Conservation (phyloP, 208 protist genomes). For the Acanthamoeba triangularis region DNA sequence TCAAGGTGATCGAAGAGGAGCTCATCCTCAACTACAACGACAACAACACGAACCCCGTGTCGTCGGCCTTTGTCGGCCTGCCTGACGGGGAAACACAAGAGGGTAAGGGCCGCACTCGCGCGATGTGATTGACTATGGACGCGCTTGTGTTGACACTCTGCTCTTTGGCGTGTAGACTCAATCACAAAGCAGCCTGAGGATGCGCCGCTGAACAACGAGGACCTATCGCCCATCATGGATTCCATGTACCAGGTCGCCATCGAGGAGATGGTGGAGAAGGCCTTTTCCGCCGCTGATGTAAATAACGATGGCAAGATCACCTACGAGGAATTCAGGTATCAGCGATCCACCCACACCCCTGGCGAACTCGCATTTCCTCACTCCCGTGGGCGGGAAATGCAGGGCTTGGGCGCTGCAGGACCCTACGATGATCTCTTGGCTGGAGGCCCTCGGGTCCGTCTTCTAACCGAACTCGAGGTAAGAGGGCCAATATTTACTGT, state of each 20-base stretch:
- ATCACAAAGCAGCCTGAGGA: constrained; percentile 52
- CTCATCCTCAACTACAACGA: constrained; percentile 83
- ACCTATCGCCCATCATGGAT: constrained; percentile 66
- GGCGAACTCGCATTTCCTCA: not conserved
- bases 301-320: constrained; percentile 70
- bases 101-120: not conserved
- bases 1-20: constrained; percentile 83
- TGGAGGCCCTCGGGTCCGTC: constrained; percentile 70
- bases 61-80: constrained; percentile 73
- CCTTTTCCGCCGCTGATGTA: constrained; percentile 64
- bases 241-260: constrained; percentile 77
- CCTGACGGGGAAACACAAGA: constrained; percentile 31
- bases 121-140: too few species aligned
- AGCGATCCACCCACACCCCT: not conserved
- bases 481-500: too few species aligned
- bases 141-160: not conserved
- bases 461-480: not conserved
- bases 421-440: constrained; percentile 64
- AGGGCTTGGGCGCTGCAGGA: constrained; percentile 73
- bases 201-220: constrained; percentile 34
- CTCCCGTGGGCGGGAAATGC: not conserved
- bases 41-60: constrained; percentile 81
- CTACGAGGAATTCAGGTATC: constrained; percentile 72
- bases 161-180: not conserved
- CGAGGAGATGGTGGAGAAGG: constrained; percentile 76